Evolutionary conservation across 495 filamentous ascomycete genomes (phyloP).

Genomic region (Massariosphaeria phaeospora): DNA sequence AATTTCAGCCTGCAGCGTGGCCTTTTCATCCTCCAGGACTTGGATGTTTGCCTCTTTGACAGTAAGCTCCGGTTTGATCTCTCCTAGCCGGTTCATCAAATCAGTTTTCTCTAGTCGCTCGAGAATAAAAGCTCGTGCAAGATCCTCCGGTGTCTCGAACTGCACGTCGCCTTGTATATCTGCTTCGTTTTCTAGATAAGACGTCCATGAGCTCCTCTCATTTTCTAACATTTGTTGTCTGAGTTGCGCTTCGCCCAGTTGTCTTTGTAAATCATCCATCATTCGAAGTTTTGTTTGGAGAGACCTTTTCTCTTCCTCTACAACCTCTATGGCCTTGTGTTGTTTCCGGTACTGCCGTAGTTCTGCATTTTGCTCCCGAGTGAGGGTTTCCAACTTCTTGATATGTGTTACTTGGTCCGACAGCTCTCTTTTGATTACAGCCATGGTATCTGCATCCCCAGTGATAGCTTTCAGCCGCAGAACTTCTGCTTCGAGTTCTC

Average conservation of each 20-base stretch:
- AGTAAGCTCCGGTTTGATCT: conserved; percentile 68
- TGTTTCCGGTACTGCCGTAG: conserved; percentile 71
- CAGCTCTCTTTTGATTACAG: conserved; percentile 78
- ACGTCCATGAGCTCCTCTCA: conserved; percentile 78
- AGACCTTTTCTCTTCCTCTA: conserved; percentile 89
- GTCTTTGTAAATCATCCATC: conserved; percentile 66
- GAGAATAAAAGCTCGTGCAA: conserved; percentile 77
- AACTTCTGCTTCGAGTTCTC: conserved; percentile 73
- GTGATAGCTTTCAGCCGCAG: conserved; percentile 75
- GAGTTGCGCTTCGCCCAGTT: conserved; percentile 71
- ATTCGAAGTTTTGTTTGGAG: conserved; percentile 72
- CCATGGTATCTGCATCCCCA: conserved; percentile 76
- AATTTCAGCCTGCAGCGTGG: conserved; percentile 56
- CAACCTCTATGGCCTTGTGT: conserved; percentile 81
- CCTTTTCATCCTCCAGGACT: conserved; percentile 63
- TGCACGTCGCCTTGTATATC: conserved; percentile 54
- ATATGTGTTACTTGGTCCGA: conserved; percentile 88
- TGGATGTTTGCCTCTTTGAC: conserved; percentile 77
- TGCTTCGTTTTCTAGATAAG: conserved; percentile 69
- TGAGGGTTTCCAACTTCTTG: conserved; percentile 70
- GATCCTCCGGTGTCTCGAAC: conserved; percentile 81
- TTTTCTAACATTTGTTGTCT: conserved; percentile 86
- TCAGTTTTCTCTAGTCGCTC: conserved; percentile 73
- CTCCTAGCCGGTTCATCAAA: conserved; percentile 71
- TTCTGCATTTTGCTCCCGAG: conserved; percentile 73